Conservation (phyloP, 2,329 filamentous ascomycete genomes). For the Pochonia chlamydosporia region DNA sequence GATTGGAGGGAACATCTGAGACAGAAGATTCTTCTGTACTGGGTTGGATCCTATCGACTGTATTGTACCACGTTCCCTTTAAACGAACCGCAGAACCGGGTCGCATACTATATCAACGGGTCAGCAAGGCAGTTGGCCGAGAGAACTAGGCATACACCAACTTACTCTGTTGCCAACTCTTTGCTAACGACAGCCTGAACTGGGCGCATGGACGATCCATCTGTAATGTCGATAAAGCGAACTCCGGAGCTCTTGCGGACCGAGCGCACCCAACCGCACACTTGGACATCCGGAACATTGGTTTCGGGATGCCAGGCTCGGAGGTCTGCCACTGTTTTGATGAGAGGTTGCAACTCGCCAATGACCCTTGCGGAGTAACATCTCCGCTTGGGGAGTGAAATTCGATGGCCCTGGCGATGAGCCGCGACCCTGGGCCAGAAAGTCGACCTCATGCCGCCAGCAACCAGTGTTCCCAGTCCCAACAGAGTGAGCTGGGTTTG, state of each 20-base stretch:
- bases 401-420: neutral
- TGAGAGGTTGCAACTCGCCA: conserved; percentile 21
- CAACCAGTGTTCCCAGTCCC: neutral
- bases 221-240: conserved; percentile 78
- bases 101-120: conserved; percentile 53
- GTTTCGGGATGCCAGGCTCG: conserved; percentile 44
- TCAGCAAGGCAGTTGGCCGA: conserved; percentile 10
- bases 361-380: conserved; percentile 28
- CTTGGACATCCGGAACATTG: conserved; percentile 43
- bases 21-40: conserved; percentile 1
- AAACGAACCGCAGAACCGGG: conserved; percentile 77
- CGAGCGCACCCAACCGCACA: conserved; percentile 78
- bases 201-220: conserved; percentile 75
- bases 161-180: conserved; percentile 66
- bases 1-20: conserved; percentile 5
- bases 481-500: neutral
- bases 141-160: conserved; percentile 10
- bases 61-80: conserved; percentile 63
- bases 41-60: conserved; percentile 5
- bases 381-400: conserved; percentile 12
- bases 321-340: conserved; percentile 48
- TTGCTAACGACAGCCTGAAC: conserved; percentile 78
- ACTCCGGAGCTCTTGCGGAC: conserved; percentile 80
- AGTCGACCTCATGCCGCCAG: conserved; percentile 2
- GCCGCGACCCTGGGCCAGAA: neutral